phyloP scores from a whole-genome alignment of 139 green algal genomes.

The Micractinium conductrix region DNA sequence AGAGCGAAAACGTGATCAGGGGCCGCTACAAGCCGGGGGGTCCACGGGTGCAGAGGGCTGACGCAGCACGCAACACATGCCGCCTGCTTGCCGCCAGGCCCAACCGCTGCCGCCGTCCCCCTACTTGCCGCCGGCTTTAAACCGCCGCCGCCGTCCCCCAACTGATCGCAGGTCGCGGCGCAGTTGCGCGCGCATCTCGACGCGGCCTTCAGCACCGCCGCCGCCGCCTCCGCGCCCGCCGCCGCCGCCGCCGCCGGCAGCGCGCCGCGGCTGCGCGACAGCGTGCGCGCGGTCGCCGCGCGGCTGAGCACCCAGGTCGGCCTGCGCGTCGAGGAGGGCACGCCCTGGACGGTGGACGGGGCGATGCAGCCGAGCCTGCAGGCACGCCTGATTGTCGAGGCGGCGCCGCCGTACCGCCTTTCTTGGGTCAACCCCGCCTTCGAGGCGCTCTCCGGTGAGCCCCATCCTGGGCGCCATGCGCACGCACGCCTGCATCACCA shows the following conservation, averaged over 20 bases:
- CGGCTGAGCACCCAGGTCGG: not conserved
- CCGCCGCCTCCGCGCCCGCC: not conserved
- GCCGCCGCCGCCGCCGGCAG: not conserved
- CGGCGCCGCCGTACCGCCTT: not conserved
- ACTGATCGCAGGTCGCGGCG: not conserved
- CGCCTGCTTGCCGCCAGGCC: too few relatives aligned
- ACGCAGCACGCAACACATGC: too few relatives aligned
- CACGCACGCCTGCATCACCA: too few relatives aligned
- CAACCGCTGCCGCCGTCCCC: too few relatives aligned
- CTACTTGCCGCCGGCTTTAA: too few relatives aligned
- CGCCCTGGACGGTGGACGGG: not conserved
- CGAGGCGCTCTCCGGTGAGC: not conserved
- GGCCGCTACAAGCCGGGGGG: too few relatives aligned
- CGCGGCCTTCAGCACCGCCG: not conserved
- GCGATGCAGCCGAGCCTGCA: constrained; percentile 6
- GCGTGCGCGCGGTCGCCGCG: not conserved
- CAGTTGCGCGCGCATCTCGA: not conserved
- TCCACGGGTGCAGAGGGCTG: too few relatives aligned
- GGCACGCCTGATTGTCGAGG: constrained; percentile 1
- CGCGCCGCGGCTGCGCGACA: not conserved
- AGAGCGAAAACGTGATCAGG: too few relatives aligned
- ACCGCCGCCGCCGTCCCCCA: too few relatives aligned
- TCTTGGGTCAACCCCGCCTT: not conserved
- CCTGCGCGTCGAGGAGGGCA: not conserved
- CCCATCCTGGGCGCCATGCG: too few relatives aligned